These are phyloP conservation scores for Lentinula sp. DNA, from an alignment of 768 basidiomycete species.

Conservation along the genomic window DNA sequence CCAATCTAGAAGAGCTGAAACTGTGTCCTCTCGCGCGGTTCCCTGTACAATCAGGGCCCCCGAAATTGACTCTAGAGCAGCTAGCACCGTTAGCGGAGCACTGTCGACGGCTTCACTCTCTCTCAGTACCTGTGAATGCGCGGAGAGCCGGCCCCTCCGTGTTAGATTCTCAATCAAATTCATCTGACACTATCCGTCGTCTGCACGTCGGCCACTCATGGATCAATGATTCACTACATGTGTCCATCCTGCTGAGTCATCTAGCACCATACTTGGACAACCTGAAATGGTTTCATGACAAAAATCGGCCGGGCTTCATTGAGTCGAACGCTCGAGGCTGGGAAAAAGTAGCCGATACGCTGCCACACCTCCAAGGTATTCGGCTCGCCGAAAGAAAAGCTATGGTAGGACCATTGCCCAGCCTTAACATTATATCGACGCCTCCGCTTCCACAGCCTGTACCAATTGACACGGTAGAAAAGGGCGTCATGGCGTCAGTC, in stretches of 20 bases:
- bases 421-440: conserved; percentile 1
- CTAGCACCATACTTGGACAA: conserved; percentile 65
- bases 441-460: conserved; percentile 11
- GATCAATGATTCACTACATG: conserved; percentile 61
- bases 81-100: conserved; percentile 49
- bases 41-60: conserved; percentile 43
- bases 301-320: conserved; percentile 63
- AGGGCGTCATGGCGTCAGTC: conserved; percentile 46
- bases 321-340: conserved; percentile 64
- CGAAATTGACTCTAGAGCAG: conserved; percentile 57
- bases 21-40: conserved; percentile 68
- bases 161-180: conserved; percentile 38
- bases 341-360: conserved; percentile 61
- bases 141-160: conserved; percentile 37
- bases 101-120: conserved; percentile 59
- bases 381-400: conserved; percentile 51
- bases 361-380: conserved; percentile 68
- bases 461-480: conserved; percentile 32
- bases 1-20: conserved; percentile 62
- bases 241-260: conserved; percentile 71
- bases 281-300: conserved; percentile 75
- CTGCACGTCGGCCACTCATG: conserved; percentile 75
- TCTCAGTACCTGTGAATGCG: conserved; percentile 63
- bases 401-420: conserved; percentile 9
- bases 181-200: conserved; percentile 63